Evolutionary conservation across 140 eudicot species (phyloP).

Genomic region (Erigeron philadelphicus): DNA sequence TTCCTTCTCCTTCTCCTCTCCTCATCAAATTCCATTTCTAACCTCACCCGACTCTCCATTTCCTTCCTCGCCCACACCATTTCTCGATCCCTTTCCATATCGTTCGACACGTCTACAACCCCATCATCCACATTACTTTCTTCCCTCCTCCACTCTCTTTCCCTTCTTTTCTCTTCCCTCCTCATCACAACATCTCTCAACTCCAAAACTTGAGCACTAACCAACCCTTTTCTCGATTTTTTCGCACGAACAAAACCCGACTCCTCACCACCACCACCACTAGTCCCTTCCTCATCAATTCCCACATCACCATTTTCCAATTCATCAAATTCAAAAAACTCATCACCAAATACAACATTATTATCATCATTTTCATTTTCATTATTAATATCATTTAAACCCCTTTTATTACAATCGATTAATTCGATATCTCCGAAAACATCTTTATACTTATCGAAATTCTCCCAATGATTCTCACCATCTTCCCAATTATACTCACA

Average conservation of each 20-base stretch:
- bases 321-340: slow-evolving; percentile 5
- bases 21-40: slow-evolving; percentile 56
- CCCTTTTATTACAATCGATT: slow-evolving; percentile 26
- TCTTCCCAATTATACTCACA: slow-evolving; percentile 72
- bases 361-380: slow-evolving; percentile 26
- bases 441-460: slow-evolving; percentile 69
- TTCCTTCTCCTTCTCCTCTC: slow-evolving; percentile 65
- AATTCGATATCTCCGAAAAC: slow-evolving; percentile 76
- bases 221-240: slow-evolving; percentile 47
- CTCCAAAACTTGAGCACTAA: slow-evolving; percentile 62
- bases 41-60: slow-evolving; percentile 27
- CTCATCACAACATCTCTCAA: slow-evolving; percentile 55
- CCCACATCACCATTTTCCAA: slow-evolving; percentile 30
- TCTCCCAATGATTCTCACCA: slow-evolving; percentile 89
- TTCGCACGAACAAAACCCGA: slow-evolving; percentile 28
- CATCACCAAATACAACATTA: slow-evolving; percentile 37
- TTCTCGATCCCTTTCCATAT: slow-evolving; percentile 28
- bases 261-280: slow-evolving; percentile 27
- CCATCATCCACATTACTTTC: slow-evolving; percentile 34
- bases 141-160: slow-evolving; percentile 53
- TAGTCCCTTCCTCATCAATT: slow-evolving; percentile 32
- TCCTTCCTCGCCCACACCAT: slow-evolving; percentile 51
- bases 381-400: slow-evolving; percentile 22
- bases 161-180: slow-evolving; percentile 69
- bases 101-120: slow-evolving; percentile 35